phyloP scores from a whole-genome alignment of 2,329 filamentous ascomycete genomes.

The Diaporthe capsici region DNA sequence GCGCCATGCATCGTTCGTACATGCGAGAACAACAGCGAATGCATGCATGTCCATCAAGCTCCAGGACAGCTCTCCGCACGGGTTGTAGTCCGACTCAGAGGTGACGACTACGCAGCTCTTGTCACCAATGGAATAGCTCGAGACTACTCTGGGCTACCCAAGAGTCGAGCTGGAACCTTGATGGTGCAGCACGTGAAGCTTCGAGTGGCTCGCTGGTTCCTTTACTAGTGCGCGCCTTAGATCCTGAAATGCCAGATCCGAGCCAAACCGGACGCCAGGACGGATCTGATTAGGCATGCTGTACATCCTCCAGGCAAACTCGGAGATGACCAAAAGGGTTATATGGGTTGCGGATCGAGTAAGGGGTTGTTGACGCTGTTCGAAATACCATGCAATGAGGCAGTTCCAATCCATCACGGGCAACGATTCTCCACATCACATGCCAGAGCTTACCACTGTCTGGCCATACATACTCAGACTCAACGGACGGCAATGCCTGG shows the following conservation, averaged over 20 bases:
- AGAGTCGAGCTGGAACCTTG: not conserved
- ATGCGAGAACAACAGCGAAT: not conserved
- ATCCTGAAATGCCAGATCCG: conserved; percentile 24
- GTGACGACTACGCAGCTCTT: not conserved
- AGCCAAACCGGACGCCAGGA: conserved; percentile 1
- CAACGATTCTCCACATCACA: conserved; percentile 3
- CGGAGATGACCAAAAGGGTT: not conserved
- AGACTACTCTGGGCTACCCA: not conserved
- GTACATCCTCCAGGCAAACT: too few species aligned
- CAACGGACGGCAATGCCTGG: not conserved
- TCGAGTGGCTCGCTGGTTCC: not conserved
- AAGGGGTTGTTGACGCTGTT: not conserved
- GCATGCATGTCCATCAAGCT: conserved; percentile 20
- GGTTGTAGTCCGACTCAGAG: not conserved
- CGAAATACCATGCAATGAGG: not conserved
- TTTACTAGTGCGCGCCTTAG: not conserved
- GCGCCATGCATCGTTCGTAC: not conserved
- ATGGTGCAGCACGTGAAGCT: conserved; percentile 24
- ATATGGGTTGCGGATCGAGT: too few species aligned
- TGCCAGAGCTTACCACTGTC: not conserved
- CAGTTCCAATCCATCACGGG: not conserved
- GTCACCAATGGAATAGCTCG: not conserved
- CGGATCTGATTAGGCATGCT: not conserved
- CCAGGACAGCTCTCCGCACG: conserved; percentile 17
- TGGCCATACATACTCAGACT: not conserved